Percentiles rank a stretch among this genome's conserved stretches.
These are phyloP conservation scores for Scleromitrula shiraiana DNA, from an alignment of 2,329 filamentous ascomycete genomes.

Conservation along the genomic window DNA sequence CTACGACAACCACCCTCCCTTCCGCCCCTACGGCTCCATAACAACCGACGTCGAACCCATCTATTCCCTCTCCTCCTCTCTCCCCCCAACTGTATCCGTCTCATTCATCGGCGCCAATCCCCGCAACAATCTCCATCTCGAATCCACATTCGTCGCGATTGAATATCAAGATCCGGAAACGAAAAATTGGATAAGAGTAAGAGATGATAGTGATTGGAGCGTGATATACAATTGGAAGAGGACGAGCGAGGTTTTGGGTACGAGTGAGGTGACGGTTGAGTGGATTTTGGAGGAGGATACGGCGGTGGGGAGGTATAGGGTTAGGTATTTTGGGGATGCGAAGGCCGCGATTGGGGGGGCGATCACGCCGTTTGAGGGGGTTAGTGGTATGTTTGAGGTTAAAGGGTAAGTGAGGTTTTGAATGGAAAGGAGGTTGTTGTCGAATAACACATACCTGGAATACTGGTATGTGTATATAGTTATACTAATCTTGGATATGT, in stretches of 20 bases:
- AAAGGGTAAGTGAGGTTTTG: not conserved
- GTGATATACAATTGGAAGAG: slow-evolving; percentile 75
- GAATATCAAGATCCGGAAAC: slow-evolving; percentile 47
- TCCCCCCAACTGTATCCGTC: slow-evolving; percentile 42
- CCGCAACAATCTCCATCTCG: slow-evolving; percentile 75
- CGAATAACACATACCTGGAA: too few species aligned
- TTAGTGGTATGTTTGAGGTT: slow-evolving; percentile 44
- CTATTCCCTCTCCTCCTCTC: slow-evolving; percentile 49
- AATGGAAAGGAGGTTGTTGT: too few species aligned
- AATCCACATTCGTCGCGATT: slow-evolving; percentile 68
- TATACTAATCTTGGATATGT: too few species aligned
- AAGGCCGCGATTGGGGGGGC: slow-evolving; percentile 52
- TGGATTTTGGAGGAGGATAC: slow-evolving; percentile 68
- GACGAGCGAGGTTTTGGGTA: slow-evolving; percentile 59
- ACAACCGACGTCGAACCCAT: slow-evolving; percentile 42
- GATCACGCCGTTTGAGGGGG: slow-evolving; percentile 62
- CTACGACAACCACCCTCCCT: slow-evolving; percentile 57
- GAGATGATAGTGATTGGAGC: slow-evolving; percentile 75
- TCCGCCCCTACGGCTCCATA: slow-evolving; percentile 64
- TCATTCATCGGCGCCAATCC: slow-evolving; percentile 84
- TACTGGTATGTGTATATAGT: too few species aligned
- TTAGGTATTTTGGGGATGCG: slow-evolving; percentile 78
- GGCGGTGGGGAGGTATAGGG: slow-evolving; percentile 60
- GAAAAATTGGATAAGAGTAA: slow-evolving; percentile 55
- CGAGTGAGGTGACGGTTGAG: slow-evolving; percentile 67